Conservation (phyloP, 139 green algal genomes). For the Nannochloris sp. region DNA sequence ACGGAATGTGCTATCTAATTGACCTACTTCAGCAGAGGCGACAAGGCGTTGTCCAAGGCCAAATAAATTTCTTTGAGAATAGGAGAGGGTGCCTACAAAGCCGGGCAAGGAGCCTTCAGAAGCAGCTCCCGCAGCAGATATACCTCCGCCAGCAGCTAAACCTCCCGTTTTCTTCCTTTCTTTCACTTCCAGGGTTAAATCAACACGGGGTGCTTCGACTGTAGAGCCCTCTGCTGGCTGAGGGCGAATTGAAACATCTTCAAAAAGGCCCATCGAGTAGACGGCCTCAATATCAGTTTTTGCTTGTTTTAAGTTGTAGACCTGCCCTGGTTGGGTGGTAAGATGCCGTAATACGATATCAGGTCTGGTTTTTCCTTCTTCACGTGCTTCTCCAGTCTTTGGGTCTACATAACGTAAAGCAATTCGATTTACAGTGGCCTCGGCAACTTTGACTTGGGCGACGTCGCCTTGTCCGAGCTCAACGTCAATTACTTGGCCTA, state of each 20-base stretch:
- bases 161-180: conserved; percentile 81
- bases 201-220: conserved; percentile 45
- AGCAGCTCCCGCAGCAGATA: conserved; percentile 42
- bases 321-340: conserved; percentile 54
- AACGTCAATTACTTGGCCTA: conserved; percentile 76
- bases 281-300: conserved; percentile 82
- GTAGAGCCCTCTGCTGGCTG: conserved; percentile 67
- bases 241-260: conserved; percentile 87
- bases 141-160: conserved; percentile 73
- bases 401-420: conserved; percentile 70
- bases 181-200: conserved; percentile 76
- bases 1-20: conserved; percentile 85
- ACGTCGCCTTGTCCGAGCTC: conserved; percentile 35
- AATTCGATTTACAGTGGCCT: conserved; percentile 68
- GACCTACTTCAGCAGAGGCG: conserved; percentile 64
- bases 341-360: conserved; percentile 78
- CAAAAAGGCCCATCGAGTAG: conserved; percentile 87
- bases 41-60: conserved; percentile 84
- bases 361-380: conserved; percentile 64
- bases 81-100: conserved; percentile 77
- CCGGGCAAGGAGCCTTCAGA: conserved; percentile 63
- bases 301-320: conserved; percentile 72
- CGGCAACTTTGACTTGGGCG: conserved; percentile 41
- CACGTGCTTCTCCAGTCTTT: conserved; percentile 51
- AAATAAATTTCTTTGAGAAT: conserved; percentile 85